These are phyloP conservation scores for Sequoia sempervirens DNA, from an alignment of 75 land plant genomes.

Conservation along the genomic window DNA sequence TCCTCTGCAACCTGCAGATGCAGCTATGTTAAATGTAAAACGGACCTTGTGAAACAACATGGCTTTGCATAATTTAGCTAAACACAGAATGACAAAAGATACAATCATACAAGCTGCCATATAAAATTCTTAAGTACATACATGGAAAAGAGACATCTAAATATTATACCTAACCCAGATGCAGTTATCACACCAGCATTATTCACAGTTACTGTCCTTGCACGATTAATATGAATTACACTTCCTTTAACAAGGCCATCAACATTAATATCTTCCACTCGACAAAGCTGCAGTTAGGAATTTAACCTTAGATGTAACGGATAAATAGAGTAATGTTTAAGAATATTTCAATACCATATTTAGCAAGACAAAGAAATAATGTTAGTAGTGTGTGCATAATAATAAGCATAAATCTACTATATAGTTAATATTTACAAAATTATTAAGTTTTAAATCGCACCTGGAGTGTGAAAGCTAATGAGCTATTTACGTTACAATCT, in stretches of 20 bases:
- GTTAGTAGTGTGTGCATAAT: not conserved
- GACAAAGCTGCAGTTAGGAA: constrained; percentile 67
- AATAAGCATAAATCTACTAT: not conserved
- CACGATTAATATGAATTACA: constrained; percentile 88
- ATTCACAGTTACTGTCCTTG: constrained; percentile 67
- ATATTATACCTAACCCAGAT: constrained; percentile 66
- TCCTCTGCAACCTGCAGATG: constrained; percentile 79
- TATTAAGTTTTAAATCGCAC: constrained; percentile 21
- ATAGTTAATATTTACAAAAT: not conserved
- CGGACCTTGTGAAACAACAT: not conserved
- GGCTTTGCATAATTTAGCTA: not conserved
- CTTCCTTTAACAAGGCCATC: constrained; percentile 76
- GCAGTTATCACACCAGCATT: constrained; percentile 68
- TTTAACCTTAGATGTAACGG: not conserved
- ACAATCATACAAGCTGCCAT: not conserved
- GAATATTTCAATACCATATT: not conserved
- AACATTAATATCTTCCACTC: constrained; percentile 89
- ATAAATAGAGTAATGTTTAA: not conserved
- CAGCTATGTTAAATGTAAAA: not conserved
- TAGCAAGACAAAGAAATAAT: constrained; percentile 1
- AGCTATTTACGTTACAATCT: constrained; percentile 94
- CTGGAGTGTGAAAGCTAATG: constrained; percentile 95
- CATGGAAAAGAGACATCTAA: not conserved
- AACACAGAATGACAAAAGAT: not conserved
- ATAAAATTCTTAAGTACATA: not conserved